Evolutionary conservation across 1,139 yeast species (phyloP).

Genomic region (Groenewaldozyma sp.): DNA sequence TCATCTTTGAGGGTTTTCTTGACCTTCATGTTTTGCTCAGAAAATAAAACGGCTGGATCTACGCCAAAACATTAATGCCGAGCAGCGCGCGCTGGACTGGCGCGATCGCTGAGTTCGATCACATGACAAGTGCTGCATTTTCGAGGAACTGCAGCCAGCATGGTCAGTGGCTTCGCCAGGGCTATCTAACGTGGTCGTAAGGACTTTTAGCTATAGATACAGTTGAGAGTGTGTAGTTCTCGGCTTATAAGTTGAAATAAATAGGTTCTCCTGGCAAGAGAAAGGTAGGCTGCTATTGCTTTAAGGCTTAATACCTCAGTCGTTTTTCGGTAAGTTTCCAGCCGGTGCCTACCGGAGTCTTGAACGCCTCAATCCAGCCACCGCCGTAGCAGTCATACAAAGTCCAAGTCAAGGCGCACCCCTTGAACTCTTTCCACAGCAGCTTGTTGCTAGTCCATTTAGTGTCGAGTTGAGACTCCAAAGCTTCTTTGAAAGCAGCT

Average conservation of each 20-base stretch:
- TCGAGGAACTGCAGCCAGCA: no score
- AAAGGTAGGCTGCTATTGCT: no score
- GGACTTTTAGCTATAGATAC: no score
- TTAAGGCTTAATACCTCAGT: neutral
- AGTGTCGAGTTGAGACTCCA: slow-evolving; percentile 41
- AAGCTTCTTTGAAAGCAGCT: slow-evolving; percentile 42
- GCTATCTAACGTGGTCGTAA: no score
- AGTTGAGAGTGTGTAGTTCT: no score
- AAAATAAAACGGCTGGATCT: neutral
- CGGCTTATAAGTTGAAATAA: no score
- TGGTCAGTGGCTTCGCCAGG: no score
- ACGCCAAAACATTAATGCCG: neutral
- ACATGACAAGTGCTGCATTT: no score
- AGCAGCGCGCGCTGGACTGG: no score
- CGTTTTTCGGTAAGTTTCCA: slow-evolving; percentile 49
- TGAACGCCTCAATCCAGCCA: slow-evolving; percentile 59
- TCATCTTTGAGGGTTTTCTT: neutral
- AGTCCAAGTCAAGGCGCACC: slow-evolving; percentile 53
- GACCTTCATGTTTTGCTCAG: neutral
- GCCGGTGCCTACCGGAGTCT: slow-evolving; percentile 63
- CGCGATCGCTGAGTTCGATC: no score
- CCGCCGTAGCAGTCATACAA: slow-evolving; percentile 58
- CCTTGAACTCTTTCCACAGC: slow-evolving; percentile 50
- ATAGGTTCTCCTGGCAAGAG: no score
- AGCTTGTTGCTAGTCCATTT: slow-evolving; percentile 41